phyloP scores from a whole-genome alignment of 805 yeast genomes.

The Limtongia smithiae region DNA sequence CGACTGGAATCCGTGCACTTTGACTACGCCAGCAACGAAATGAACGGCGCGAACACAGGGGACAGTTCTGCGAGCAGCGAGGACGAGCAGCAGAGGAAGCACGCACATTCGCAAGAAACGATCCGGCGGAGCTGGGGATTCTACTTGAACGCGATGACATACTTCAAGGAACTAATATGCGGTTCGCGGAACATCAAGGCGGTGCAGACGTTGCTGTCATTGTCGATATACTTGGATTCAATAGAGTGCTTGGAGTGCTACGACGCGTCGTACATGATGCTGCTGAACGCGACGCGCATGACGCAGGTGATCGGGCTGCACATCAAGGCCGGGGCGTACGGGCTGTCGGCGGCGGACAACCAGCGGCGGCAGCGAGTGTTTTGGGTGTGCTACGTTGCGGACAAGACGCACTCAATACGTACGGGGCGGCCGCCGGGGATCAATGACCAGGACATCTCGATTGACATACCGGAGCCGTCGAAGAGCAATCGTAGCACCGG shows the following conservation, averaged over 20 bases:
- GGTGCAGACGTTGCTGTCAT: slow-evolving; percentile 20
- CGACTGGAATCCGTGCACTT: slow-evolving; percentile 3
- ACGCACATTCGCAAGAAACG: neutral
- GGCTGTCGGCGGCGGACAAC: slow-evolving; percentile 14
- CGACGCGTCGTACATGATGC: slow-evolving; percentile 17
- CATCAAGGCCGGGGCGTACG: slow-evolving; percentile 8
- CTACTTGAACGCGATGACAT: slow-evolving; percentile 18
- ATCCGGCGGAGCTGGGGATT: slow-evolving; percentile 8
- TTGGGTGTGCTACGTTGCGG: slow-evolving; percentile 30
- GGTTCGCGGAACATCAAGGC: slow-evolving; percentile 17
- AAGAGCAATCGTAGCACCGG: no score
- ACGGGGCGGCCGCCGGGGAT: slow-evolving; percentile 29
- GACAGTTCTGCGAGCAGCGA: neutral
- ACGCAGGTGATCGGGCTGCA: slow-evolving; percentile 31
- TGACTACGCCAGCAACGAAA: neutral
- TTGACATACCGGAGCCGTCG: slow-evolving; percentile 5
- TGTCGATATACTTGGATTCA: slow-evolving; percentile 20
- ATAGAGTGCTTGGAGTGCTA: slow-evolving; percentile 14
- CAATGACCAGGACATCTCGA: slow-evolving; percentile 21
- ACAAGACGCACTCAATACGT: slow-evolving; percentile 23
- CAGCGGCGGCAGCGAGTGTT: slow-evolving; percentile 24
- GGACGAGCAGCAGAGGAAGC: neutral
- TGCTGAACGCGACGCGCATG: slow-evolving; percentile 26
- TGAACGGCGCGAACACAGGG: neutral
- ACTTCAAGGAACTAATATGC: slow-evolving; percentile 8